phyloP scores from a whole-genome alignment of 208 protist species.

The Wallacemonas sp. region DNA sequence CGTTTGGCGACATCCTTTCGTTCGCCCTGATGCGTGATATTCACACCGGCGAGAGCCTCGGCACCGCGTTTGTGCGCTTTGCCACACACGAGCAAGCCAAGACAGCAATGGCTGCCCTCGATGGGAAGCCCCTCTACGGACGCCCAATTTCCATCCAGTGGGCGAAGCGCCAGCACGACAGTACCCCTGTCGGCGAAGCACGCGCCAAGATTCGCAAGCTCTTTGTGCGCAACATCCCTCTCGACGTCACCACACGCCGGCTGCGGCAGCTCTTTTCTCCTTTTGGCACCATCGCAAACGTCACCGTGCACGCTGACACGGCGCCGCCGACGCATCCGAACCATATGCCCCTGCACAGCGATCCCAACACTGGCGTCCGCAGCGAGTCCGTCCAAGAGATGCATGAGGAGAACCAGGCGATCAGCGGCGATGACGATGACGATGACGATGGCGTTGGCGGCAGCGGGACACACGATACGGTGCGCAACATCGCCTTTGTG shows the following conservation, averaged over 20 bases:
- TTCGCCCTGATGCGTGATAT: conserved; percentile 83
- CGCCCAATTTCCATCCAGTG: conserved; percentile 75
- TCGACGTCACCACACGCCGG: conserved; percentile 41
- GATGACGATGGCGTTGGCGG: not conserved
- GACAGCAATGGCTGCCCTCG: conserved; percentile 47
- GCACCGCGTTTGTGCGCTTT: conserved; percentile 85
- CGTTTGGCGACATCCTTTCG: conserved; percentile 63
- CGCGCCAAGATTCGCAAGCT: conserved; percentile 73
- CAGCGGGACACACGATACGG: not conserved
- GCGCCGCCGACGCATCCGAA: conserved; percentile 34
- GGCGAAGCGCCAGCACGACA: conserved; percentile 82
- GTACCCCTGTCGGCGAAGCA: conserved; percentile 64
- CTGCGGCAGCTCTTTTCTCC: conserved; percentile 45
- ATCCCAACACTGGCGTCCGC: conserved; percentile 3
- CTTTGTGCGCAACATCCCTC: conserved; percentile 85
- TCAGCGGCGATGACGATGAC: conserved; percentile 3
- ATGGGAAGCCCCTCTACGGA: conserved; percentile 48
- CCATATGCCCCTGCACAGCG: too few species aligned
- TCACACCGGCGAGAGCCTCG: conserved; percentile 79
- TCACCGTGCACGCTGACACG: conserved; percentile 76
- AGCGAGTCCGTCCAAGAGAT: conserved; percentile 5
- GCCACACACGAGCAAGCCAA: conserved; percentile 59
- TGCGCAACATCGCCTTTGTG: conserved; percentile 82
- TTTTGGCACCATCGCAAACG: conserved; percentile 56
- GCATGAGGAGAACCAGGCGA: too few species aligned